Conservation (phyloP, 306 rosid genomes). For the Erythrophleum fordii region DNA sequence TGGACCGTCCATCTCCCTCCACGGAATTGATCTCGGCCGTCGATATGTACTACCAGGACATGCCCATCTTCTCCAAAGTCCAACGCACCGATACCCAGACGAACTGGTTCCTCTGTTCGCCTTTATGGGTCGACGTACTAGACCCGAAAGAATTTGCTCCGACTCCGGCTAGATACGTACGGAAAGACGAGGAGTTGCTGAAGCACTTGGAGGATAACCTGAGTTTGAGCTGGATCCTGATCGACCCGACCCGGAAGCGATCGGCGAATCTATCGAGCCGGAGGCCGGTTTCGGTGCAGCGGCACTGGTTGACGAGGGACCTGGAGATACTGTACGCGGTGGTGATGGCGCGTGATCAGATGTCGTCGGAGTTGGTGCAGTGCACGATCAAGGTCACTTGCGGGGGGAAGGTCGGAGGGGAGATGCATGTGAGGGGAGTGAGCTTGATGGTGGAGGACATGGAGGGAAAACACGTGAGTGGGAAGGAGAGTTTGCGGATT, state of each 20-base stretch:
- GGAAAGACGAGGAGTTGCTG: constrained; percentile 43
- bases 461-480: constrained; percentile 70
- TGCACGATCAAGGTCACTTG: constrained; percentile 67
- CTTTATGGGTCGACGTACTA: constrained; percentile 58
- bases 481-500: constrained; percentile 63
- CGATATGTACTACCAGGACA: constrained; percentile 58
- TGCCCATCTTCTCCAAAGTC: constrained; percentile 60
- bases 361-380: constrained; percentile 48
- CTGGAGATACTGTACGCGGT: constrained; percentile 60
- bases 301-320: constrained; percentile 83
- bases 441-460: constrained; percentile 67
- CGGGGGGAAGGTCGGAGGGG: constrained; percentile 58
- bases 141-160: constrained; percentile 61
- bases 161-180: constrained; percentile 43
- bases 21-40: constrained; percentile 68
- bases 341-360: constrained; percentile 45
- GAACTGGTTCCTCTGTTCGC: constrained; percentile 58
- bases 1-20: constrained; percentile 7
- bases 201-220: constrained; percentile 58
- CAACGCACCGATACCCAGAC: constrained; percentile 46
- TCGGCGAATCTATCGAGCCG: constrained; percentile 75
- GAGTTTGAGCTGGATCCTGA: constrained; percentile 71
- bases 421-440: constrained; percentile 70
- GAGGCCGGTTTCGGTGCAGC: constrained; percentile 58
- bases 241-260: constrained; percentile 55